These are phyloP conservation scores for Aspergillus latus DNA, from an alignment of 2,329 filamentous ascomycete species.

Conservation along the genomic window DNA sequence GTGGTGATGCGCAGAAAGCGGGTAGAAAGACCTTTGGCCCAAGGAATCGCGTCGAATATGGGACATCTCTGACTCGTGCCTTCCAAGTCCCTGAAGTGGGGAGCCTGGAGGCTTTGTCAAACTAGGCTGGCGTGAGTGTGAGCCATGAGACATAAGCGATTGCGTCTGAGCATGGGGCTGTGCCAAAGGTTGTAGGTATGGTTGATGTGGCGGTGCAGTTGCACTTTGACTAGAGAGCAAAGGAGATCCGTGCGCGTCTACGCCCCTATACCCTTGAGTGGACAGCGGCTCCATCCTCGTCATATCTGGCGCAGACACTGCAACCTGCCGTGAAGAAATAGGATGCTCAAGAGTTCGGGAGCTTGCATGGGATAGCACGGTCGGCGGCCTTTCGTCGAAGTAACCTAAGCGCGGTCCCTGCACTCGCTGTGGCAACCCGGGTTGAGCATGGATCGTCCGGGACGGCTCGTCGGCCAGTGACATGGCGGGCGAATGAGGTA, in stretches of 20 bases:
- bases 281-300: constrained; percentile 36
- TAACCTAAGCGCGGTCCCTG: constrained; percentile 46
- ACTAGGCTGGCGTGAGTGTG: constrained; percentile 40
- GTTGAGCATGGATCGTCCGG: constrained; percentile 33
- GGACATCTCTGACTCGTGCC: constrained; percentile 35
- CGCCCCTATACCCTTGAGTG: constrained; percentile 22
- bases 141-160: constrained; percentile 25
- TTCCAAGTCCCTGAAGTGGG: constrained; percentile 30
- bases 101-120: constrained; percentile 38
- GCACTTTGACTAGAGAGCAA: constrained; percentile 21
- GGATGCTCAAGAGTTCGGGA: constrained; percentile 32
- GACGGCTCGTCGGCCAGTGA: constrained; percentile 36
- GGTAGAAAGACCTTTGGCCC: constrained; percentile 36
- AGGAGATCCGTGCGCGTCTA: constrained; percentile 27
- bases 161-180: constrained; percentile 23
- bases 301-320: constrained; percentile 31
- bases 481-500: constrained; percentile 18
- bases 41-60: constrained; percentile 39
- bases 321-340: constrained; percentile 32
- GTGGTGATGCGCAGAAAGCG: constrained; percentile 27
- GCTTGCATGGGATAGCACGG: constrained; percentile 26
- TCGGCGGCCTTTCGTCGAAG: constrained; percentile 41
- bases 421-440: constrained; percentile 32
- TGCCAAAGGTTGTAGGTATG: constrained; percentile 28
- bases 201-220: constrained; percentile 19